A percentile compares a stretch with the other conserved stretches of the same genome.
Evolutionary conservation across 2,329 filamentous ascomycete genomes (phyloP).

Genomic region (Pseudogymnoascus sp.): DNA sequence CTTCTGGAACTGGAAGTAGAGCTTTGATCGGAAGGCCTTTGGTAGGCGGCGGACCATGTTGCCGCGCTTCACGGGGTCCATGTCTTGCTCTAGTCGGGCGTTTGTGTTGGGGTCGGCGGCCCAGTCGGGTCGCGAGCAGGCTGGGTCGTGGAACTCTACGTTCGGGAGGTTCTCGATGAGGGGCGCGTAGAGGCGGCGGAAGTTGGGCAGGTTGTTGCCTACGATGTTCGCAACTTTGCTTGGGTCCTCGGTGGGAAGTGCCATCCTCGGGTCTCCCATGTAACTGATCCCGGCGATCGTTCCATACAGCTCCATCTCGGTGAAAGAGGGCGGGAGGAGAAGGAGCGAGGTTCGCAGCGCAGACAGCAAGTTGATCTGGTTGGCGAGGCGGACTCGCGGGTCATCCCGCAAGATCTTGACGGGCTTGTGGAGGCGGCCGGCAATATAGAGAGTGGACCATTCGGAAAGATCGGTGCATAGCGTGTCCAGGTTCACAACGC

Average conservation of each 20-base stretch:
- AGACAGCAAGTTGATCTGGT: constrained; percentile 90
- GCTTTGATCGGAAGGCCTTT: constrained; percentile 72
- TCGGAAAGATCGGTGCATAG: constrained; percentile 76
- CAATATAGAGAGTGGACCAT: constrained; percentile 95
- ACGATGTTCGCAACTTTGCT: constrained; percentile 94
- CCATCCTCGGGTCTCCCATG: constrained; percentile 93
- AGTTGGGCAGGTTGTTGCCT: constrained; percentile 80
- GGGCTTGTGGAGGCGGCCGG: constrained; percentile 89
- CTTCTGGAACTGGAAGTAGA: constrained; percentile 92
- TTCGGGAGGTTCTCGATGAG: constrained; percentile 88
- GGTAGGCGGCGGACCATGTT: constrained; percentile 96
- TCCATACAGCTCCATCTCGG: constrained; percentile 77
- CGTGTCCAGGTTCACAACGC: constrained; percentile 89
- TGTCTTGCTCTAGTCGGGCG: constrained; percentile 70
- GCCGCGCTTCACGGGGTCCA: constrained; percentile 80
- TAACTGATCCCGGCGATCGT: constrained; percentile 92
- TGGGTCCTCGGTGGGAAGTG: constrained; percentile 79
- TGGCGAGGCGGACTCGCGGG: constrained; percentile 81
- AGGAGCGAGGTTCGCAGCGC: constrained; percentile 84
- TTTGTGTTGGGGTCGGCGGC: constrained; percentile 54
- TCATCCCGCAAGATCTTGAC: constrained; percentile 97
- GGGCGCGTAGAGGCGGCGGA: constrained; percentile 82
- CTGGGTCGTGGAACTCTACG: constrained; percentile 62
- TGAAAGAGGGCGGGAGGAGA: constrained; percentile 74
- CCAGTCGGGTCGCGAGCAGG: constrained; percentile 51